Evolutionary conservation across 2,329 filamentous ascomycete species (phyloP), one percentile per base, ranked within the genome.

Genomic region (Thermochaetoides dissita): DNA sequence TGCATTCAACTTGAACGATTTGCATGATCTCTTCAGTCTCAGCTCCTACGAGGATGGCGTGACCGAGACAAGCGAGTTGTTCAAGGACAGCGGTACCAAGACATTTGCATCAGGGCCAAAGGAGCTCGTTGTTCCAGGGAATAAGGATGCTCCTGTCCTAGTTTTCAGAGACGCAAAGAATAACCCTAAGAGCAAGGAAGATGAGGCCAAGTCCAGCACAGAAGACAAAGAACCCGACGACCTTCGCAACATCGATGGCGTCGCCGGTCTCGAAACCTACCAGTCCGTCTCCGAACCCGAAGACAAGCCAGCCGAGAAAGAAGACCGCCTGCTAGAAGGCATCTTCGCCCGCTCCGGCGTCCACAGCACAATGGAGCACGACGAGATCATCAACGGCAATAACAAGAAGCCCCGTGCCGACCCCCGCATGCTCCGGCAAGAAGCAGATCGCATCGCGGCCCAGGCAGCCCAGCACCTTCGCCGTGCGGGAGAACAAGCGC

Each of bases 341-440:
- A 86, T 98, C 42, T 94, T 96, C 57, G 81, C 87, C 1, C 78
- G 80, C 34, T 83, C 85, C 1, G 83, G 81, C 2, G 83, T 96
- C 1, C 87, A 94, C 54, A 87, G 83, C n/a, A 85, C 88, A 0
- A 75, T 95, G 36, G 85, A 95, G 53, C 91, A 98, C 57, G 91
- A 96, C 51, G 76, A 86, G 41, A 94, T 96, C 53, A 75, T 96
- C 53, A 84, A 81, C 51, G 82, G 82, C 34, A 24, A 5, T 5
- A 24, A 24, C 17, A 81, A 78, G 51, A 75, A 76, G 40, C 77
- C 77, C 42, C 72, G 77, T 47, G 83, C 86, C 0, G 84, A 94
- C 54, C 78, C 79, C 5, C 74, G 74, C 24, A 81, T 94, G 50
- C 77, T 95, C 38, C 80, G 85, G 51, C 74, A 78, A 8, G 87